Base-by-base conservation (phyloP, 2,329 filamentous ascomycete genomes). In the Sclerotinia spermophila region DNA sequence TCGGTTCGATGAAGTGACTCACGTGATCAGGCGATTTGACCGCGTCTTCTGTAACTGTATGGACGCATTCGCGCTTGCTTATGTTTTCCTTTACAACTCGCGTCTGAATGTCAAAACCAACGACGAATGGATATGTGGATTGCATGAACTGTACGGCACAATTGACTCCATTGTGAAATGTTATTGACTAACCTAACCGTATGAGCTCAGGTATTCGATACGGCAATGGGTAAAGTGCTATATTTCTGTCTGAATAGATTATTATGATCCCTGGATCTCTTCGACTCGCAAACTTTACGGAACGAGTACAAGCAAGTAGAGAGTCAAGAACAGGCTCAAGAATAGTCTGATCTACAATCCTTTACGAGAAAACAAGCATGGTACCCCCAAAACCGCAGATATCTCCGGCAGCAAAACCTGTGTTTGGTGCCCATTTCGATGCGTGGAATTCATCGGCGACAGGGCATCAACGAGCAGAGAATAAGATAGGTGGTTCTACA, bases 381-480 rank as follows among this genome's bases (percentile, higher is more conserved):
- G 67, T 73, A 40, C 71, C 73, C 24, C 72, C 74, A 60, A 76
- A 78, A 69, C 56, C 72, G 4, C 58, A 68, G 45, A 61, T 76
- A 21, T 72, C 73, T n/a, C n/a, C 70, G 15, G 74, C 76, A 42
- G 77, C 77, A 10, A 69, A 77, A 60, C 84, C 85, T 33, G 79
- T 77, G 48, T 79, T 81, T 76, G 80, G 81, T 38, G 80, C 81
- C 48, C 77, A 78, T 71, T 91, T 90, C 76, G 90, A 92, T 79
- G 84, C 88, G 7, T 92, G 89, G 89, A 93, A 93, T 81, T 90
- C 89, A 21, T 87, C 89, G 19, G 89, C 90, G 8, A 90, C 90
- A 0, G 92, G 92, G 60, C 93, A 97, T 79, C 94, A 97, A 81
- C 86, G 89, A 55, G 88, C 92, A 56, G 91, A 95, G 72, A 89